Evolutionary conservation across 164 flowering plant species (phyloP).

Genomic region (Umbellularia californica): DNA sequence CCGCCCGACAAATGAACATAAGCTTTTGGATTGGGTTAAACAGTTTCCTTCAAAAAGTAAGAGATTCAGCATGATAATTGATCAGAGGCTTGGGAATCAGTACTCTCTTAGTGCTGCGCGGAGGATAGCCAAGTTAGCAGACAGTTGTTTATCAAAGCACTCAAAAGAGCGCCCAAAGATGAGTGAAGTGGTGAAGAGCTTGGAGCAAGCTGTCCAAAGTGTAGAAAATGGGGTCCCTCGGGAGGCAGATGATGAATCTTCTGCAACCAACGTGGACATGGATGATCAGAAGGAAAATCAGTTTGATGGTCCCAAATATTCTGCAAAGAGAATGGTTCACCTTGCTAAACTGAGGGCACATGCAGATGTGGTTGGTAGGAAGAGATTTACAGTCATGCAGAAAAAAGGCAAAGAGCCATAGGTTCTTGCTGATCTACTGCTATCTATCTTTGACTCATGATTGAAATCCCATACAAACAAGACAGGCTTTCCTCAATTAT

Average conservation of each 20-base stretch:
- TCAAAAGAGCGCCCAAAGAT: slow-evolving; percentile 67
- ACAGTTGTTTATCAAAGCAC: slow-evolving; percentile 55
- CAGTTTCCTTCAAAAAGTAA: slow-evolving; percentile 63
- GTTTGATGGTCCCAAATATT: slow-evolving; percentile 11
- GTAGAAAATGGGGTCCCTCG: slow-evolving; percentile 18
- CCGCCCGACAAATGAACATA: slow-evolving; percentile 62
- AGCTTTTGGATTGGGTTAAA: slow-evolving; percentile 87
- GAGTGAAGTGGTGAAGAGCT: slow-evolving; percentile 57
- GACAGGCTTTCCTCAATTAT: neutral
- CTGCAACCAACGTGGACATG: slow-evolving; percentile 6
- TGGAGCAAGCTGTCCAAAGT: slow-evolving; percentile 47
- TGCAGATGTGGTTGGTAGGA: slow-evolving; percentile 34
- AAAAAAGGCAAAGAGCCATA: slow-evolving; percentile 26
- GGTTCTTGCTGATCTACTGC: neutral
- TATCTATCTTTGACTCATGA: neutral
- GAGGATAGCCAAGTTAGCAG: slow-evolving; percentile 67
- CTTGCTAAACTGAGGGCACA: slow-evolving; percentile 46
- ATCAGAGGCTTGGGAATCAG: slow-evolving; percentile 53
- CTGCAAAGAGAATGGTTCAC: slow-evolving; percentile 39
- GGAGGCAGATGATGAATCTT: slow-evolving; percentile 12
- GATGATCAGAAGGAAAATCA: slow-evolving; percentile 11
- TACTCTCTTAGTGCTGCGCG: slow-evolving; percentile 51
- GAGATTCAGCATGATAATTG: slow-evolving; percentile 67
- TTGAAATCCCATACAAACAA: neutral
- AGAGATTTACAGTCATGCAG: slow-evolving; percentile 49